Evolutionary conservation across 1,284 basidiomycete species (phyloP).

Genomic region (Acaromyces ingoldii): DNA sequence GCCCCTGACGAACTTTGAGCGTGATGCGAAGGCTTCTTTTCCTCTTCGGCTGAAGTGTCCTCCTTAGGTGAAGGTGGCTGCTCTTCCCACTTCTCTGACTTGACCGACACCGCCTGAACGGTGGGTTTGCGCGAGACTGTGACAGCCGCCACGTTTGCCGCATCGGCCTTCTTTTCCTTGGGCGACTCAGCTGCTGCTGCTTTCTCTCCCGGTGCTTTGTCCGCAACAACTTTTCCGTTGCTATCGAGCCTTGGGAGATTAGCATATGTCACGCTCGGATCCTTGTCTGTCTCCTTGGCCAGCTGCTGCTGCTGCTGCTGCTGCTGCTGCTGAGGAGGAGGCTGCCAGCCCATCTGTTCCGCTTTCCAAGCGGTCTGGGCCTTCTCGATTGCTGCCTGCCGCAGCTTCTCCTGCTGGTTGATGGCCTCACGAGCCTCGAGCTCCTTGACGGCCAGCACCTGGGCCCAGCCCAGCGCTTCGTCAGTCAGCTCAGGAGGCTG

Average conservation of each 20-base stretch:
- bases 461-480: constrained; percentile 27
- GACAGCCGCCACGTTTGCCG: too few species aligned
- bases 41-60: too few species aligned
- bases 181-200: too few species aligned
- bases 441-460: constrained; percentile 23
- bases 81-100: too few species aligned
- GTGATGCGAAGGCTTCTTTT: too few species aligned
- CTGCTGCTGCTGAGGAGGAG: constrained; percentile 17
- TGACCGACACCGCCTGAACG: too few species aligned
- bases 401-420: constrained; percentile 9
- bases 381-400: constrained; percentile 11
- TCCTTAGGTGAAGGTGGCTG: too few species aligned
- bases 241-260: constrained; percentile 10
- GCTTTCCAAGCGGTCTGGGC: constrained; percentile 21
- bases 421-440: constrained; percentile 27
- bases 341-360: constrained; percentile 35
- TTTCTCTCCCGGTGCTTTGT: too few species aligned
- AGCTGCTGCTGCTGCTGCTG: constrained; percentile 6
- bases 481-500: constrained; percentile 34
- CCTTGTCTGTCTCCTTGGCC: not conserved
- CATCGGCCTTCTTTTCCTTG: too few species aligned
- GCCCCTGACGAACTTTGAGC: constrained; percentile 11
- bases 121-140: too few species aligned
- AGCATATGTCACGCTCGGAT: constrained; percentile 2
- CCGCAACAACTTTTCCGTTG: constrained; percentile 9